Conservation (phyloP, 805 yeast genomes). For the Candida vartiovaarae region DNA sequence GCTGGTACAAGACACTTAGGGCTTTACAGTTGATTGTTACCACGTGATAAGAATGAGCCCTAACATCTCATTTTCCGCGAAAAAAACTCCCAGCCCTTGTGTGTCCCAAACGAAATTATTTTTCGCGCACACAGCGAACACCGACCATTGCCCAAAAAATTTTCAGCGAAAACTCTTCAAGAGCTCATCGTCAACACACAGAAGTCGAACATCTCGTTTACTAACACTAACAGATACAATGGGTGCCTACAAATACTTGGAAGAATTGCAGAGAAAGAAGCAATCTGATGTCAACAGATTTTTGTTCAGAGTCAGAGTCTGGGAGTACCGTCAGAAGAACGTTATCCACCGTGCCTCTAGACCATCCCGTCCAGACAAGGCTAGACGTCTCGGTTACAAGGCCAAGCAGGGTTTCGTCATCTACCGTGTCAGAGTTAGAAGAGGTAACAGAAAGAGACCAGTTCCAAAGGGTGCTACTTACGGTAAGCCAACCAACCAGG, state of each 20-base stretch:
- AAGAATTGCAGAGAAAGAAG: constrained; percentile 99
- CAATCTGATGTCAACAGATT: constrained; percentile 99
- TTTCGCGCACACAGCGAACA: too few relatives aligned
- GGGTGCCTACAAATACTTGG: constrained; percentile 99
- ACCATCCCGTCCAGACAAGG: constrained; percentile 99
- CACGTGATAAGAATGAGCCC: too few relatives aligned
- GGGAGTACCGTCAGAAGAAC: constrained; percentile 99
- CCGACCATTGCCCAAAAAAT: constrained; percentile 1
- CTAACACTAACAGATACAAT: constrained; percentile 23
- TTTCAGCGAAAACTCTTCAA: constrained; percentile 2
- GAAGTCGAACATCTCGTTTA: constrained; percentile 1
- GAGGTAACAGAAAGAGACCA: constrained; percentile 99
- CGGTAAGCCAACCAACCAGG: constrained; percentile 99
- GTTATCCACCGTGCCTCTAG: constrained; percentile 98
- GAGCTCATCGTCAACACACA: not conserved
- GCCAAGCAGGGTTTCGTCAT: constrained; percentile 99
- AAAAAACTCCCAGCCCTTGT: too few relatives aligned
- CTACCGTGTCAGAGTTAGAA: constrained; percentile 98
- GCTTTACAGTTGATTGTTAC: too few relatives aligned
- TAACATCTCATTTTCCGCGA: too few relatives aligned
- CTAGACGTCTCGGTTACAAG: constrained; percentile 99
- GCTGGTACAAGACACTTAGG: too few relatives aligned
- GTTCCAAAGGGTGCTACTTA: constrained; percentile 99
- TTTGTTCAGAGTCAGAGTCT: constrained; percentile 99
- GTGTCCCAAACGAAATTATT: too few relatives aligned